phyloP scores from a whole-genome alignment of 345 rosid species.

The Pistacia integerrima region DNA sequence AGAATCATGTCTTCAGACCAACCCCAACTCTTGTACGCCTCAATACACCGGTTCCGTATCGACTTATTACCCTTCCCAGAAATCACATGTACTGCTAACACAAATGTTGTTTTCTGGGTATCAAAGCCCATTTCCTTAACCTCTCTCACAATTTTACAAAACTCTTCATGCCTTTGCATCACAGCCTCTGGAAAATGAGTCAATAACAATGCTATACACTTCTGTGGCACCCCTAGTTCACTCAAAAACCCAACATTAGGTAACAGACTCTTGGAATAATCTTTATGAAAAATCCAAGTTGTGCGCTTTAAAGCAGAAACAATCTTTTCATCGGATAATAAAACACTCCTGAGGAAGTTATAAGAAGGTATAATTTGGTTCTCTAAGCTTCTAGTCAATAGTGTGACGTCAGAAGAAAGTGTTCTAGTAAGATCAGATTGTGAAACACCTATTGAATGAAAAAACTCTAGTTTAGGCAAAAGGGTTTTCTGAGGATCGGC shows the following conservation, averaged over 20 bases:
- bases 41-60: constrained; percentile 41
- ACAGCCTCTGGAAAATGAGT: constrained; percentile 54
- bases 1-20: constrained; percentile 54
- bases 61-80: constrained; percentile 44
- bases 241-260: constrained; percentile 43
- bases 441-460: constrained; percentile 41
- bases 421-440: constrained; percentile 30
- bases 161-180: constrained; percentile 39
- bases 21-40: constrained; percentile 55
- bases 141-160: constrained; percentile 30
- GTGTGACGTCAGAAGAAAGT: constrained; percentile 30
- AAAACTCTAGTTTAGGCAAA: constrained; percentile 45
- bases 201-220: constrained; percentile 39
- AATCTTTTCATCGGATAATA: constrained; percentile 32
- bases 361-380: constrained; percentile 43
- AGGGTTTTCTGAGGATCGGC: constrained; percentile 32
- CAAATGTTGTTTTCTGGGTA: constrained; percentile 44
- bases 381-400: constrained; percentile 39
- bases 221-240: constrained; percentile 37
- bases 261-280: constrained; percentile 40
- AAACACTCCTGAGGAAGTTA: constrained; percentile 39
- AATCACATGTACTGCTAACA: constrained; percentile 46
- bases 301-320: constrained; percentile 35
- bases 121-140: constrained; percentile 55
- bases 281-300: constrained; percentile 47